Evolutionary conservation across 2,329 filamentous ascomycete species (phyloP), one percentile per base, ranked within the genome.

Genomic region (Sporothrix schenckii): DNA sequence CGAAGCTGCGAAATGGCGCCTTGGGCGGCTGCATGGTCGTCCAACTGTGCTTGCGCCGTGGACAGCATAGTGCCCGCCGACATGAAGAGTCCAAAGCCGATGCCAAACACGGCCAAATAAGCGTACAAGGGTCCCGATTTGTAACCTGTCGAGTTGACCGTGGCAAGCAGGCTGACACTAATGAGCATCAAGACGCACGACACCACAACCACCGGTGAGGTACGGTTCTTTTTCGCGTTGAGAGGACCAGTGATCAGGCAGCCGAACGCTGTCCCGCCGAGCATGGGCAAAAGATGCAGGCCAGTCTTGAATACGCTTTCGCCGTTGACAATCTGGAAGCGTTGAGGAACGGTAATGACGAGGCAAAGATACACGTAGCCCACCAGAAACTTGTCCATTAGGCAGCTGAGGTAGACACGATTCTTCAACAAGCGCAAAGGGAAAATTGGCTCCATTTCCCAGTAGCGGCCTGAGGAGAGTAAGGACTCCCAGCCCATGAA

Each of bases 1-100:
- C 88, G 83, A 1, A 85, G 83, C 76, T 90, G 87, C 0, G 87
- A 85, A 11, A 89, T 81, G 4, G 86, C 83, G 0, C 87, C 88
- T 73, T 89, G 86, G 0, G 86, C 86, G 1, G 86, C 84, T 0
- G 87, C 87, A 66, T 87, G 80, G 69, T 87, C 83, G 70, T 80
- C 80, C 9, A 79, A 77, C 21, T 81, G 78, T 0, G 84, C 82
- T 61, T 87, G 82, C 16, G 88, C 80, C 60, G 84, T 85, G 2
- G 85, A 86, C 74, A 88, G 84, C 70, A 89, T 86, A 0, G 86
- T 88, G 9, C 84, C 84, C 2, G 84, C 82, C 0, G 85, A 85
- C 72, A 88, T 85, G 11, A 83, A 85, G 19, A 89, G 80, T 0
- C 87, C 87, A 19, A 88, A 85, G 0, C 87, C 87, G 0, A 89